These are phyloP conservation scores for Candida alai DNA, from an alignment of 805 yeast genomes.

Conservation along the genomic window DNA sequence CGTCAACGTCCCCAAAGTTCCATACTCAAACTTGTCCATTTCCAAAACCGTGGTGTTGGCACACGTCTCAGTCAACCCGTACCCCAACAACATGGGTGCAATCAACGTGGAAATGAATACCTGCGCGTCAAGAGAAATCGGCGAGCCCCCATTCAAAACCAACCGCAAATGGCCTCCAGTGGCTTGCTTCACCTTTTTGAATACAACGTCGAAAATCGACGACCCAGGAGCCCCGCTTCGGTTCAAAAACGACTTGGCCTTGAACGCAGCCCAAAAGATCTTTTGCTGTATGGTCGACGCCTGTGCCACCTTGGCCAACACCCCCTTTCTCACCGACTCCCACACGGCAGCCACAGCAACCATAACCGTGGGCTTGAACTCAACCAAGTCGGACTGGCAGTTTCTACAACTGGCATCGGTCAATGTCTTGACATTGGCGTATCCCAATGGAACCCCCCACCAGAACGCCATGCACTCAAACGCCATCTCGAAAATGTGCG, in stretches of 20 bases:
- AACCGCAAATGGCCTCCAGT: slow-evolving; percentile 86
- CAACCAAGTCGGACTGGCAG: slow-evolving; percentile 83
- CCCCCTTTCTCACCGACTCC: slow-evolving; percentile 94
- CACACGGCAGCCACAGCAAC: slow-evolving; percentile 99
- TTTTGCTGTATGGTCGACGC: slow-evolving; percentile 66
- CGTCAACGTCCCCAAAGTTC: slow-evolving; percentile 76
- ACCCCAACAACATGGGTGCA: slow-evolving; percentile 88
- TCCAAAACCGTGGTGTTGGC: slow-evolving; percentile 78
- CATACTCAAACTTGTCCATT: slow-evolving; percentile 63
- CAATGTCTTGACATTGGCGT: slow-evolving; percentile 89
- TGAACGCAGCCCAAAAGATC: slow-evolving; percentile 85
- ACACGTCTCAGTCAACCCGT: slow-evolving; percentile 94
- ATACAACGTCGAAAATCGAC: slow-evolving; percentile 66
- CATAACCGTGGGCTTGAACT: slow-evolving; percentile 88
- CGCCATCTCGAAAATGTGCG: slow-evolving; percentile 90
- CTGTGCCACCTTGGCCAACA: slow-evolving; percentile 66
- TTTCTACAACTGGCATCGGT: slow-evolving; percentile 78
- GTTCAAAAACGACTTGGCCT: slow-evolving; percentile 63
- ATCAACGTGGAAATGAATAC: slow-evolving; percentile 69
- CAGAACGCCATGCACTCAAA: slow-evolving; percentile 75
- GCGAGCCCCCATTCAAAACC: slow-evolving; percentile 89
- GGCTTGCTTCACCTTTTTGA: slow-evolving; percentile 86
- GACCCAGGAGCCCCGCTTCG: slow-evolving; percentile 74
- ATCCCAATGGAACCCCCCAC: slow-evolving; percentile 91
- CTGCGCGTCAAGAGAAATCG: slow-evolving; percentile 79